phyloP scores from a whole-genome alignment of 805 yeast species.

The Saccharomyces kudriavzevii region DNA sequence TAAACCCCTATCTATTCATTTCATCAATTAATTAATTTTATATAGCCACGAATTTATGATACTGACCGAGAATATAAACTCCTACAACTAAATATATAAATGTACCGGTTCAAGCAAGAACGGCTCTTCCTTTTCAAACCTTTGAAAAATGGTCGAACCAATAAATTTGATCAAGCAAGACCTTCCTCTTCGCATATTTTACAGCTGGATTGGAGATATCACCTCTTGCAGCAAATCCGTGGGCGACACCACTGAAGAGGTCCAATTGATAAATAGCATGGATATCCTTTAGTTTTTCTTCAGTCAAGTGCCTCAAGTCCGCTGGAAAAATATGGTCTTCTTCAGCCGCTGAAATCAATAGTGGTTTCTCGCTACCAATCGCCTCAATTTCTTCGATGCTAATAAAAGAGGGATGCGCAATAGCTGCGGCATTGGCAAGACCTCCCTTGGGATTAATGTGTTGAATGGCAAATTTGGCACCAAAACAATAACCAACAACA shows the following conservation, averaged over 20 bases:
- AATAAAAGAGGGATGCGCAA: slow-evolving; percentile 80
- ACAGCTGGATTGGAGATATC: slow-evolving; percentile 48
- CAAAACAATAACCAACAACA: slow-evolving; percentile 75
- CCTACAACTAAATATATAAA: not conserved
- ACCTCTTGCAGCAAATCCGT: slow-evolving; percentile 79
- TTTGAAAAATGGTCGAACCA: slow-evolving; percentile 17
- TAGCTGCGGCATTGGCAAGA: slow-evolving; percentile 51
- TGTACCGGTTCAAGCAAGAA: not conserved
- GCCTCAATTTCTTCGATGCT: slow-evolving; percentile 54
- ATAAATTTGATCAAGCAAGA: slow-evolving; percentile 35
- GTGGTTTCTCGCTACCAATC: slow-evolving; percentile 44
- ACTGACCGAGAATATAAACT: not conserved
- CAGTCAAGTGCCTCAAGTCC: slow-evolving; percentile 57
- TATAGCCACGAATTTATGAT: not conserved
- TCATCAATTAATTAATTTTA: not conserved
- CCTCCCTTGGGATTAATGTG: slow-evolving; percentile 34
- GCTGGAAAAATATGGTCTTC: slow-evolving; percentile 52
- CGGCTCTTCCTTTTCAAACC: not conserved
- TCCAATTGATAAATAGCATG: slow-evolving; percentile 52
- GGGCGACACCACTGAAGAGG: slow-evolving; percentile 54
- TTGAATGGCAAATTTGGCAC: slow-evolving; percentile 62
- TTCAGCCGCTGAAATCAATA: slow-evolving; percentile 71
- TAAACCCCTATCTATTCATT: not conserved
- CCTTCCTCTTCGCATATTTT: slow-evolving; percentile 60
- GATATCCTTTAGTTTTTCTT: slow-evolving; percentile 45